Evolutionary conservation across 2,329 filamentous ascomycete genomes (phyloP), one percentile per base, ranked within the genome.

Genomic region (Cryphonectria naterciae): DNA sequence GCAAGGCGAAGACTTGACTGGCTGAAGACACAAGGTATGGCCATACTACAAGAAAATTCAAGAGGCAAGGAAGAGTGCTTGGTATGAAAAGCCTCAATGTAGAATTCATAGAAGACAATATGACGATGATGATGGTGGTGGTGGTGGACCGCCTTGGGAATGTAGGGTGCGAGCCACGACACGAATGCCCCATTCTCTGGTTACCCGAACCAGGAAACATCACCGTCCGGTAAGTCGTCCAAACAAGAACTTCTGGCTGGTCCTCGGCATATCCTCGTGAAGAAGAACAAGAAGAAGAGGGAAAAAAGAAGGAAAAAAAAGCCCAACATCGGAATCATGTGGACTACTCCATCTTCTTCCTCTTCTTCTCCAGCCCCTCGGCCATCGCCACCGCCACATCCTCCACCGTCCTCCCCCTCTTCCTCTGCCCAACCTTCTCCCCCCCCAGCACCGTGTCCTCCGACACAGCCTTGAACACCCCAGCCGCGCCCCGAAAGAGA

Each of bases 401-500:
- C 70, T 89, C 85, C 4, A 65, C 72, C 25, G 72, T 73, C 52
- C 68, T n/a, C 3, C 72, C 72, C 32, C 72, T 65, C 52, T 73
- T 73, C 67, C 72, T 68, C 41, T 72, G 52, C 28, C 72, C 72
- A 15, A 73, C 65, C 65, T 73, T 73, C 72, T 73, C 72, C 68
- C 82, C 77, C 0, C 89, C 89, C 1, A 92, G 80, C 22, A 88
- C 85, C 0, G 86, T 87, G 32, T 91, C 87, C 63, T 90, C 84
- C 0, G 90, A 88, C 11, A 93, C 87, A 10, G 83, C 79, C 66
- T 84, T 83, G 77, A 91, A 93, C 8, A 93, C 85, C 41, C 83
- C 84, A 0, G 90, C 90, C 8, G 90, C 87, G 15, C 86, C 86
- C 17, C 81, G 78, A 75, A 93, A 93, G 37, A 91, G 79, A 35